Base-by-base conservation (phyloP, 805 yeast species). In the Yarrowia deformans region DNA sequence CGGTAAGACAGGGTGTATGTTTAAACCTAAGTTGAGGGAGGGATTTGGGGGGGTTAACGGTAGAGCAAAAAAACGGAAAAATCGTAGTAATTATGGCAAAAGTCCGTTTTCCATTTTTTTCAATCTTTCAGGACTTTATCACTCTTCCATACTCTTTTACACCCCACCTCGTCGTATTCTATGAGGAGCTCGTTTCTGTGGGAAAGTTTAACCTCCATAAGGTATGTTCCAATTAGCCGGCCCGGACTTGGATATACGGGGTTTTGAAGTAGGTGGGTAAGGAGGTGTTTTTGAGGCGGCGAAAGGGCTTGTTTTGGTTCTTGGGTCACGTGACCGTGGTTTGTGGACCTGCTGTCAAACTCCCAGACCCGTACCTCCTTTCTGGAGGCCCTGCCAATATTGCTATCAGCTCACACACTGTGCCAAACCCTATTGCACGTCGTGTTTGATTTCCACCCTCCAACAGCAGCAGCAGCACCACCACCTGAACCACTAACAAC, bases 401-500 rank as follows among this genome's bases (percentile, higher is more conserved):
- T 48, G 52, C 32, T 18, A 48, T 45, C 29, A 12, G 29, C 32
- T 45, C 32, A 7, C n/a, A n/a, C n/a, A 23, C 18, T 9, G 18
- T 29, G 35, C 37, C 35, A 29, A 54, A 54, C 60, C 34, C 39
- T 37, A 54, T 37, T 18, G 34, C 23, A 14, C 60, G 60, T 39
- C 45, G 60, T 54, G 60, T 54, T 39, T 54, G 60, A 54, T 54
- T 54, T 54, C 64, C n/a, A n/a, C 29, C 64, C 63, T 42, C 63
- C 2, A 23, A 4, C 29, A 23, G 29, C 29, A 23, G 29, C 29
- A 23, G 3, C 29, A 56, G 48, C 56, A 35, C 46, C 23, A n/a
- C 23, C 46, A 43, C 8, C 46, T 43, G 23, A 43, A 43, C 46
- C 70, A 45, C 40, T 54, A 42, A 29, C 42, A 23, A 23, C 43